Base-by-base conservation (phyloP, 1,284 basidiomycete species). In the Grifola frondosa region DNA sequence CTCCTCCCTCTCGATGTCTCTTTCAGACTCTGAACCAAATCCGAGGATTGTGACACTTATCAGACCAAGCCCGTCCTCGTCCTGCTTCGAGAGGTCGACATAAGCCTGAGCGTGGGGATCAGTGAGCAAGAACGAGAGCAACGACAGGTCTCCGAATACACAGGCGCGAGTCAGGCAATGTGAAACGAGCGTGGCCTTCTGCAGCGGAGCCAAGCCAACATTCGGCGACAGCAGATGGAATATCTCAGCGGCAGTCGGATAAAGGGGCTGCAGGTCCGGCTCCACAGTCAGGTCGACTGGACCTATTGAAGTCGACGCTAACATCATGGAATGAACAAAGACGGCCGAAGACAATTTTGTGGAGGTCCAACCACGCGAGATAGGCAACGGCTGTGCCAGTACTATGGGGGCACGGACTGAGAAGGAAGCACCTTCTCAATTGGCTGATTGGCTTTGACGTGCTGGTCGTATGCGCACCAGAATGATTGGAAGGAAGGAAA, bases 1-100 rank as follows among this genome's bases (percentile, higher is more conserved):
- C 64, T 97, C 93, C 63, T 96, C 91, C 48, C 87, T 75, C 59
- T 94, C 91, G 12, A 91, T 74, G 46, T 90, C 88, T 53, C 82
- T 77, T 50, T 91, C 88, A n/a, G 77, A 76, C 46, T 89, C 87
- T 38, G 82, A 79, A 17, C 89, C 88, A 62, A 93, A 94, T 8
- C 88, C 85, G 50, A 88, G 78, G 53, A 93, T 88, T n/a, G 85
- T 73, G 48, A 83, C 74, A 54, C 85, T 90, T 57, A 93, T 75
- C 32, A 92, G 68, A 30, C 86, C 83, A 40, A 91, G 70, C 12
- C 88, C 89, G 53, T 94, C 91, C 42, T 94, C 91, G 64, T 94
- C 91, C 52, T 81, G 77, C 42, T 76, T 64, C 35, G 69, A 67
- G 35, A 91, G 73, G 65, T 91, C 86, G 44, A 88, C 67, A 64